Percentiles rank a stretch among this genome's conserved stretches.
Conservation (phyloP, 768 basidiomycete species). For the Thelephora aurantiotincta region DNA sequence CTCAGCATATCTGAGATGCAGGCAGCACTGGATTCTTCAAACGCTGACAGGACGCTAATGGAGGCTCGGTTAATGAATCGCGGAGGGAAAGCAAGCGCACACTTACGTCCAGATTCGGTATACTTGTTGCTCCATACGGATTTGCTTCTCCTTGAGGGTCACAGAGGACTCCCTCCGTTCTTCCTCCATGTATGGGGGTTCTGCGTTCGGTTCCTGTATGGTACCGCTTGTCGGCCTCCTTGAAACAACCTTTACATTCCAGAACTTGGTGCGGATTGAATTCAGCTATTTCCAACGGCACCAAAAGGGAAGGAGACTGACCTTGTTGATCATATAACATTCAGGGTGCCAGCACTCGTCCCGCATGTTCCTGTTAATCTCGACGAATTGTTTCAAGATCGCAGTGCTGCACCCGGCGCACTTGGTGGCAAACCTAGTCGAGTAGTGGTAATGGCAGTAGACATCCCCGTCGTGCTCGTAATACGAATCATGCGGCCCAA, state of each 20-base stretch:
- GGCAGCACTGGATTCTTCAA: slow-evolving; percentile 98
- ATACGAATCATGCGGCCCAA: slow-evolving; percentile 97
- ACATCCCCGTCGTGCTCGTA: slow-evolving; percentile 98
- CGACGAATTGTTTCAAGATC: slow-evolving; percentile 98
- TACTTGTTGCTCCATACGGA: slow-evolving; percentile 92
- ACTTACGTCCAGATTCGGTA: slow-evolving; percentile 98
- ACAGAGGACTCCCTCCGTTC: slow-evolving; percentile 66
- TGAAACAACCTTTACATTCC: slow-evolving; percentile 92
- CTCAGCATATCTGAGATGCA: slow-evolving; percentile 98
- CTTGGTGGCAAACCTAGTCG: slow-evolving; percentile 95
- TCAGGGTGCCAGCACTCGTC: slow-evolving; percentile 99
- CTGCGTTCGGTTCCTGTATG: slow-evolving; percentile 16
- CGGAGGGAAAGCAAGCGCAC: slow-evolving; percentile 1
- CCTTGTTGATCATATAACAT: slow-evolving; percentile 99
- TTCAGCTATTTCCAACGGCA: not conserved
- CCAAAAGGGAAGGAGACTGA: slow-evolving; percentile 19
- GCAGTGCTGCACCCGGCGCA: slow-evolving; percentile 96
- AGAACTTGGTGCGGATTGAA: slow-evolving; percentile 46
- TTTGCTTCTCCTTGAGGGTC: slow-evolving; percentile 80
- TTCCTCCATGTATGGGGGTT: slow-evolving; percentile 56
- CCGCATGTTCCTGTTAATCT: slow-evolving; percentile 95
- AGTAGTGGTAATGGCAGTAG: slow-evolving; percentile 98
- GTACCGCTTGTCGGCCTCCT: slow-evolving; percentile 55
- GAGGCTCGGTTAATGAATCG: not conserved
- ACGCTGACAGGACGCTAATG: slow-evolving; percentile 79